Evolutionary conservation across 1,284 basidiomycete genomes (phyloP), one percentile per base, ranked within the genome.

Genomic region (Cutaneotrichosporon mucoides): DNA sequence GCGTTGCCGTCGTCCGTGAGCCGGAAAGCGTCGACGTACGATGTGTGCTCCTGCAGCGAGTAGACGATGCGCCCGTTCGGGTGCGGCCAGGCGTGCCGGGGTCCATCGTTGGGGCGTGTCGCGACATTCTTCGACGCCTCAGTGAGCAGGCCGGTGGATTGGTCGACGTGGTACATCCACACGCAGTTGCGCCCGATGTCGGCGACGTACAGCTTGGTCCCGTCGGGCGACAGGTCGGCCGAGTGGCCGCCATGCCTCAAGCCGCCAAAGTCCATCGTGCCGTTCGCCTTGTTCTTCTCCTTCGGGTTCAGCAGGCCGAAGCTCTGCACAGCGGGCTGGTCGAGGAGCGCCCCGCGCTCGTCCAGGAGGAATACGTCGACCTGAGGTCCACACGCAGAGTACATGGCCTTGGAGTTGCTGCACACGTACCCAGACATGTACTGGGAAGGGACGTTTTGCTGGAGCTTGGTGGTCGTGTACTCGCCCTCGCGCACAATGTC

Each of bases 171-270:
- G 66, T 77, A 77, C 6, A 75, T 67, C 70, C 77, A 79, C 49
- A 79, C 63, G 46, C 73, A 75, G 65, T 79, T 79, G 11, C 78
- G 70, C 2, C 78, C 78, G 45, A 76, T 73, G 59, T 76, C 74
- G 10, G 74, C 73, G 5, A 73, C 68, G 52, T 75, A 75, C 1
- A 73, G 68, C 59, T 68, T 63, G 36, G 66, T 70, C n/a, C 73
- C 72, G 60, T 74, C 72, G 2, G 72, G 70, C 0, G 67, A 69
- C 1, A 76, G 61, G 56, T 76, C 73, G 35, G 71, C 66, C 37
- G 61, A 64, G 59, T 76, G 73, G 6, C 68, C 68, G 6, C 73
- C 73, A 55, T 76, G 71, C 35, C 73, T 50, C 37, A 76, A 55
- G 3, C 73, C 73, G 34, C 73, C 73, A 57, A 76, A 76, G 53